Evolutionary conservation across 2,329 filamentous ascomycete genomes (phyloP).

Genomic region (Teratosphaeria gauchensis): DNA sequence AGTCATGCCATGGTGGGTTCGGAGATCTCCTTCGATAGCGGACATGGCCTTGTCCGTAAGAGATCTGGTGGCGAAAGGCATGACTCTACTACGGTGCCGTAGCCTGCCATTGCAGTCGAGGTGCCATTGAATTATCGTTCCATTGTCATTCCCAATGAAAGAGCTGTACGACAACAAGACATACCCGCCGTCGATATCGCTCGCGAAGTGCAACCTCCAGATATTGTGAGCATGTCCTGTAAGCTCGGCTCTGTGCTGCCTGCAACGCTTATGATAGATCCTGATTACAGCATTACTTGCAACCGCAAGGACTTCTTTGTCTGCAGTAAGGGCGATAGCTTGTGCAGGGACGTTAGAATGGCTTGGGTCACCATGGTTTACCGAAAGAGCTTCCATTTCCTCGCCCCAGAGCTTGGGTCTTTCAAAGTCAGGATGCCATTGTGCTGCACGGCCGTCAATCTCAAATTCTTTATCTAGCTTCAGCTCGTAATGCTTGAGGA

Average conservation of each 20-base stretch:
- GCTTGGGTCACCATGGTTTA: too few species aligned
- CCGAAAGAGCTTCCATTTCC: too few species aligned
- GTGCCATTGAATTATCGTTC: constrained; percentile 7
- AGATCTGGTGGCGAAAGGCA: constrained; percentile 7
- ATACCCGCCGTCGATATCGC: neutral
- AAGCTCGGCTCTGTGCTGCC: neutral
- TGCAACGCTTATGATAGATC: neutral
- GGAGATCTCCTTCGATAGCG: constrained; percentile 6
- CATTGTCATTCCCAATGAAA: neutral
- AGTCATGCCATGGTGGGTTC: constrained; percentile 6
- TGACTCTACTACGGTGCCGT: neutral
- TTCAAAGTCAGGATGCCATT: neutral
- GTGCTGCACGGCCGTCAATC: neutral
- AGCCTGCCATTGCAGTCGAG: constrained; percentile 4
- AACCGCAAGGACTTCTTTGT: neutral
- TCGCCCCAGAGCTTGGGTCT: neutral
- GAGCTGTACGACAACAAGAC: constrained; percentile 4
- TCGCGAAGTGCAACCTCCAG: neutral
- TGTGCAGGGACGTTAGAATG: neutral
- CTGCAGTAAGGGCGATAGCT: neutral
- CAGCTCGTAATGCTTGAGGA: neutral
- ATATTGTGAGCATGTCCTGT: neutral
- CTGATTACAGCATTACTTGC: neutral
- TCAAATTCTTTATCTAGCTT: neutral
- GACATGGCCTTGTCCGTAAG: constrained; percentile 7